A percentile compares a stretch with the other conserved stretches of the same genome.
Evolutionary conservation across 345 rosid genomes (phyloP).

Genomic region (Bretschneidera sinensis): DNA sequence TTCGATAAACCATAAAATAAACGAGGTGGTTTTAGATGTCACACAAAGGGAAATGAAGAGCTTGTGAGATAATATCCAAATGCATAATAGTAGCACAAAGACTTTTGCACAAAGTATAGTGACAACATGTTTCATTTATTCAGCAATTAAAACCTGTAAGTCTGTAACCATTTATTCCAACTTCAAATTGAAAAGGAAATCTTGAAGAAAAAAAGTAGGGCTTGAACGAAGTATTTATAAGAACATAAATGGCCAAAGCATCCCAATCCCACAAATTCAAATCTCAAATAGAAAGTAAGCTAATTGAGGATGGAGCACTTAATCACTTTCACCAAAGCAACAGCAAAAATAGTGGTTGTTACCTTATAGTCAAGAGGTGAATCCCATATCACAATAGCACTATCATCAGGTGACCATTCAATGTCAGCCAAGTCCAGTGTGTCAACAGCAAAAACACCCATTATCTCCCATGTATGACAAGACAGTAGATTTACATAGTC

Average conservation of each 20-base stretch:
- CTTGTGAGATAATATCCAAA: neutral
- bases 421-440: slow-evolving; percentile 88
- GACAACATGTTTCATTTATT: neutral
- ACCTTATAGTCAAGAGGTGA: slow-evolving; percentile 91
- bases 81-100: no score
- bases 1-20: neutral
- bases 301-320: no score
- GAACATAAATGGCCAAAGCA: neutral
- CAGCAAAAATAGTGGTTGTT: neutral
- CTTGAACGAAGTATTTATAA: neutral
- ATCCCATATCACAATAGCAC: slow-evolving; percentile 83
- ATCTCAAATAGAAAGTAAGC: no score
- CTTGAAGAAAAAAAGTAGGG: neutral
- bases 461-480: slow-evolving; percentile 89
- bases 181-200: neutral
- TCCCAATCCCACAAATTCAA: neutral
- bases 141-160: neutral
- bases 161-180: neutral
- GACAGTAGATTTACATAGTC: slow-evolving; percentile 84
- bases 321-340: no score
- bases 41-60: neutral
- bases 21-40: neutral
- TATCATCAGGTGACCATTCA: slow-evolving; percentile 96
- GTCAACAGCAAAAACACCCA: slow-evolving; percentile 88
- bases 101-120: no score